Base-by-base conservation (phyloP, 2,329 filamentous ascomycete genomes). In the Colletotrichum sp. region DNA sequence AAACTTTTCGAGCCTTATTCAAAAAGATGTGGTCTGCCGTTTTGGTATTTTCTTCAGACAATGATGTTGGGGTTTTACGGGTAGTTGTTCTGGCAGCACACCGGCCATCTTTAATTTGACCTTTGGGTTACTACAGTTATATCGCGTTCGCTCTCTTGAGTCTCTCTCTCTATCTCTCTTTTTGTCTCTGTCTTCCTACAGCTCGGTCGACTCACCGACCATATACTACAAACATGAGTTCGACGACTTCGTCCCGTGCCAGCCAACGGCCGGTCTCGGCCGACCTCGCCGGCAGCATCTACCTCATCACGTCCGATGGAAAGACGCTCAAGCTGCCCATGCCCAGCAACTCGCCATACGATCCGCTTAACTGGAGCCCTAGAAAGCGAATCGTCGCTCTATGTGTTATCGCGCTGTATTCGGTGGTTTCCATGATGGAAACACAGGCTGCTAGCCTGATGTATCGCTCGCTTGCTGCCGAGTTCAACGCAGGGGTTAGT, bases 261-360 rank as follows among this genome's bases (percentile, higher is more conserved):
- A 48, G 36, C 43, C n/a, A 55, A n/a, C 74, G 74, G 6, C 67
- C 76, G 28, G 67, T 48, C 13, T 68, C 72, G 30, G 67, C 71
- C 63, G 79, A 80, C 36, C 57, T 80, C 12, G 64, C 79, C 7
- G 80, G 80, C 34, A 81, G 79, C 71, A 81, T 84, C 30, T 84
- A 79, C 67, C 80, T 84, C 57, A 83, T 84, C 72, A 80, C 82
- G 8, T 80, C 80, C 6, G 80, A 82, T 67, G 83, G 83, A 30
- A 71, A 79, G 24, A 79, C 80, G 12, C 77, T 84, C 32, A 80
- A 78, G 30, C 78, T 84, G 16, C 83, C 82, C 28, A 82, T 84
- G 63, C 82, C 82, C 6, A 83, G 82, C 64, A 73, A 79, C 9
- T 83, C 80, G 15, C 79, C 76, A 5, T 48, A 75, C 24, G 82